Evolutionary conservation across 192 early-diverging fungal genomes (phyloP).

Genomic region (Coemansia sp.): DNA sequence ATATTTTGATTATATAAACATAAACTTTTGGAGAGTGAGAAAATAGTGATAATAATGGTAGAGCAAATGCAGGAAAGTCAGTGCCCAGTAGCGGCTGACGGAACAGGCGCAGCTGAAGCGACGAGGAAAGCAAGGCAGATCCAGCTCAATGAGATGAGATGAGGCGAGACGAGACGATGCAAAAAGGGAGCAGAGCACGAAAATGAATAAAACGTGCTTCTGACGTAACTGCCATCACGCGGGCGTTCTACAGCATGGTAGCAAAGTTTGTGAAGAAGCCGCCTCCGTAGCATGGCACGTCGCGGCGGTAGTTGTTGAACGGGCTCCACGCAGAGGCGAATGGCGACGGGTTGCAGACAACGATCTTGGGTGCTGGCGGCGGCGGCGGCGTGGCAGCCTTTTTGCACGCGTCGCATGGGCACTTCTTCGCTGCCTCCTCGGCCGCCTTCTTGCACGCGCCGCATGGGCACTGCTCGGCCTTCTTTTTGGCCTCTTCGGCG

Average conservation of each 20-base stretch:
- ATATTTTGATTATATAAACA: neutral
- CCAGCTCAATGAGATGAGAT: no score
- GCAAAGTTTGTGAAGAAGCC: constrained; percentile 52
- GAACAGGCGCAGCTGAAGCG: neutral
- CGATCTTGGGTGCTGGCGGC: constrained; percentile 9
- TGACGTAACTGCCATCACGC: neutral
- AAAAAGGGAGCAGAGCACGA: no score
- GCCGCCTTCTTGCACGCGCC: constrained; percentile 22
- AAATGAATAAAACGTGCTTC: neutral
- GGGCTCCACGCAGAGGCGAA: constrained; percentile 54
- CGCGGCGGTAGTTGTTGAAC: constrained; percentile 54
- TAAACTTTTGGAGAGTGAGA: neutral
- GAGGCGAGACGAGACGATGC: no score
- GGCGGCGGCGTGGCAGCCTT: constrained; percentile 23
- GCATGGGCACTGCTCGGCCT: constrained; percentile 35
- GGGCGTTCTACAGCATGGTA: constrained; percentile 17
- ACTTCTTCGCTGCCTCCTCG: constrained; percentile 15
- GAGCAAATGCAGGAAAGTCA: neutral
- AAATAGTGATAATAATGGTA: neutral
- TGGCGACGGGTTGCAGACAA: constrained; percentile 40
- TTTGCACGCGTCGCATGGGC: constrained; percentile 23
- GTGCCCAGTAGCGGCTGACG: neutral
- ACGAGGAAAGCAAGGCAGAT: neutral
- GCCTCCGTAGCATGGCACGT: constrained; percentile 45
- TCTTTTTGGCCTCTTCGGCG: constrained; percentile 29